Evolutionary conservation across 176 grass and related monocot genomes (phyloP).

Genomic region (Eragrostis curvula): DNA sequence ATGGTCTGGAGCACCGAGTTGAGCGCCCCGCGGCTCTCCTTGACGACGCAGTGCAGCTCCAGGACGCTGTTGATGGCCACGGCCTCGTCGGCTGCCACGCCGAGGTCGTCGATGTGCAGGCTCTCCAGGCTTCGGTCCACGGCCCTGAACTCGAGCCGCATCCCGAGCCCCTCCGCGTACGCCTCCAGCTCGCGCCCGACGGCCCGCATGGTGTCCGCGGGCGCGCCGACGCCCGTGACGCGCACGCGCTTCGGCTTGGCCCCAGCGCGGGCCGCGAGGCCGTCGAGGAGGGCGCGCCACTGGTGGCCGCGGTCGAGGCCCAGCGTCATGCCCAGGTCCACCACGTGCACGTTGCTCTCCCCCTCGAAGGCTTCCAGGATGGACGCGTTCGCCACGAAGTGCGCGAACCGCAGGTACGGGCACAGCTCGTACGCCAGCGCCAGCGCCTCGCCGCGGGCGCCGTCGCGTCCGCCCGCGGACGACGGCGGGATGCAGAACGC

Average conservation of each 20-base stretch:
- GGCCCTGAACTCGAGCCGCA: conserved; percentile 53
- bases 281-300: conserved; percentile 61
- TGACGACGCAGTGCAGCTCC: conserved; percentile 74
- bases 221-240: conserved; percentile 51
- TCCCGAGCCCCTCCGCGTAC: conserved; percentile 35
- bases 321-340: conserved; percentile 72
- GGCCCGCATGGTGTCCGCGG: conserved; percentile 39
- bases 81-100: conserved; percentile 42
- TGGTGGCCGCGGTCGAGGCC: conserved; percentile 57
- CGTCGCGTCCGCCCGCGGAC: conserved; percentile 18
- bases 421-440: conserved; percentile 75
- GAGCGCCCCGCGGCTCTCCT: conserved; percentile 76
- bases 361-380: conserved; percentile 73
- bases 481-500: conserved; percentile 50
- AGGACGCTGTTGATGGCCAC: conserved; percentile 65
- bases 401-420: conserved; percentile 76
- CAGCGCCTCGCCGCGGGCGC: conserved; percentile 57
- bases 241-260: conserved; percentile 47
- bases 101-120: conserved; percentile 50
- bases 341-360: conserved; percentile 61
- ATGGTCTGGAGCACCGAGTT: conserved; percentile 69
- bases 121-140: conserved; percentile 60
- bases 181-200: conserved; percentile 50
- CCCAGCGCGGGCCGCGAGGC: conserved; percentile 38
- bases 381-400: conserved; percentile 72